Percentiles rank a stretch among this genome's conserved stretches.
Conservation (phyloP, 23 red algal species). For the Gracilaria gracilis region DNA sequence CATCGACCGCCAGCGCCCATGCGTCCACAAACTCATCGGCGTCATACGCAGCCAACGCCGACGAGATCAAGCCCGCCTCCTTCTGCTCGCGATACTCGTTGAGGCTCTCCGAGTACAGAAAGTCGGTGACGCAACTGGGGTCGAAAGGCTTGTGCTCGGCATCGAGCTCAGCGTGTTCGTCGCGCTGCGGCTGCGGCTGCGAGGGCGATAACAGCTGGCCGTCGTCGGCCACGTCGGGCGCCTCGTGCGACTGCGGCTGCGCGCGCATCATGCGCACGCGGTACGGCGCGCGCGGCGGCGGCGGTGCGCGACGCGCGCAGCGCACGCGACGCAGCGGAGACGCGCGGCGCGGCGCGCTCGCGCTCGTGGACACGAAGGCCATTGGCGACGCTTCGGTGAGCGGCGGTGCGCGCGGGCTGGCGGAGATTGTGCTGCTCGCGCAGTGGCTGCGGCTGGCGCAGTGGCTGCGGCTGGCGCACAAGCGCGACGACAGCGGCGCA, state of each 20-base stretch:
- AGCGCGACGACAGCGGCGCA: background rate
- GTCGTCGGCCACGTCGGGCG: background rate
- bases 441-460: too few relatives aligned
- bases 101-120: slow-evolving; percentile 22
- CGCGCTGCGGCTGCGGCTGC: background rate
- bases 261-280: background rate
- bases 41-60: background rate
- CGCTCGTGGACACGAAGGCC: background rate
- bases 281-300: background rate
- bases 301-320: background rate
- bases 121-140: slow-evolving; percentile 11
- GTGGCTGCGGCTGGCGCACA: too few relatives aligned
- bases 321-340: background rate
- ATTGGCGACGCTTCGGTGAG: background rate
- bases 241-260: background rate
- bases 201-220: background rate
- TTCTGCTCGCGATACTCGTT: slow-evolving; percentile 38
- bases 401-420: too few relatives aligned
- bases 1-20: slow-evolving; percentile 58
- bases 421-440: too few relatives aligned
- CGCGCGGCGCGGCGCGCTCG: background rate
- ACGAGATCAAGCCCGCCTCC: slow-evolving; percentile 28
- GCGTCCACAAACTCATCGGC: slow-evolving; percentile 41
- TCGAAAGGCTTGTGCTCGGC: background rate
- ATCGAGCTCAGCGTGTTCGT: background rate